Evolutionary conservation across 768 basidiomycete species (phyloP), one percentile per base, ranked within the genome.

Genomic region (Brasilioporus rufonigricans): DNA sequence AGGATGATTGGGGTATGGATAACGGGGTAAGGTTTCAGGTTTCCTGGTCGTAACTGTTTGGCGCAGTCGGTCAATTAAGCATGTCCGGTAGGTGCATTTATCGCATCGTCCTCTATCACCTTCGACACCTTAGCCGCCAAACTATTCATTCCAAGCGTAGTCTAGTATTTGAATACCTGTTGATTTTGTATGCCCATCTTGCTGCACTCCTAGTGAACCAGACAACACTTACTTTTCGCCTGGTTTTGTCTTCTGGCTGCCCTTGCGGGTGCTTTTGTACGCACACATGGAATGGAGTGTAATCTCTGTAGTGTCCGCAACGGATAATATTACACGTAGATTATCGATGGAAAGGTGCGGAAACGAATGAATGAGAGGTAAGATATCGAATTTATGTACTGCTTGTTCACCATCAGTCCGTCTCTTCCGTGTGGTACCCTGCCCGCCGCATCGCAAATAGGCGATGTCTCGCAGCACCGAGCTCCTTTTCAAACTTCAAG

Each of bases 401-500:
- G 16, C 38, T 38, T 38, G 38, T 38, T 29, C 24, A 13, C 32
- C 19, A 69, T 73, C 50, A 88, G 61, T 86, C 89, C 44, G 84
- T 89, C 74, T 92, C 90, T 63, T 90, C 82, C 29, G 90, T 90
- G 70, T 93, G 91, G 65, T 93, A 93, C 66, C 91, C 91, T 48
- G 91, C 91, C 44, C 91, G 81, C 62, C 91, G 81, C 91, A 93
- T 93, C 19, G 83, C 84, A 27, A 91, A 91, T 53, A 93, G 73
- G 58, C 82, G 80, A 70, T 89, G 88, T 57, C 91, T 82, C 19
- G 91, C 89, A 43, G 86, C 94, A 21, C 90, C 90, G 35, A 99
- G 77, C 0, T 98, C 94, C 76, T 97, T 97, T 78, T 98, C 97
- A 63, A 98, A 73, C 68, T 88, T 94, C 61, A 99, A 77, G 61